Evolutionary conservation across 1,284 basidiomycete genomes (phyloP).

Genomic region (Fomes fomentarius): DNA sequence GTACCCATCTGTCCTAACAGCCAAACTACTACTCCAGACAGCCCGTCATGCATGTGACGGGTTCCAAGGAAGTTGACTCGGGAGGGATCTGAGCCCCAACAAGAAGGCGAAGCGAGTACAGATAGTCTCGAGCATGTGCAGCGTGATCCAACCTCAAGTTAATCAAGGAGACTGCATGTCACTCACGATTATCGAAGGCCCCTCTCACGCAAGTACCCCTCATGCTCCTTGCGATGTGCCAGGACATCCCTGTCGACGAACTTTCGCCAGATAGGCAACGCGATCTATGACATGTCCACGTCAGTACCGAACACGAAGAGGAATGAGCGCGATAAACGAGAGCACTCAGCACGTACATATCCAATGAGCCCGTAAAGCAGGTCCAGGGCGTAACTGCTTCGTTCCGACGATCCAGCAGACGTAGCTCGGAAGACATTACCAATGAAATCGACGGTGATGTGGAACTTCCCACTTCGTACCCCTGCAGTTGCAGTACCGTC

Average conservation of each 20-base stretch:
- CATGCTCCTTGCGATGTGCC: slow-evolving; percentile 4
- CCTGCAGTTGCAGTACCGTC: too few relatives aligned
- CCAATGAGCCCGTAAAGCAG: slow-evolving; percentile 47
- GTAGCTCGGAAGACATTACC: slow-evolving; percentile 71
- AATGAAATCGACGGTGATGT: slow-evolving; percentile 78
- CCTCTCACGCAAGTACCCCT: neutral
- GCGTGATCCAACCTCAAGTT: too few relatives aligned
- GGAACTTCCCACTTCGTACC: slow-evolving; percentile 71
- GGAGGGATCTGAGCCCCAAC: too few relatives aligned
- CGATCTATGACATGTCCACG: slow-evolving; percentile 45
- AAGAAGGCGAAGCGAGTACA: too few relatives aligned
- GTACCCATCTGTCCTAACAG: too few relatives aligned
- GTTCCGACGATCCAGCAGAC: slow-evolving; percentile 70
- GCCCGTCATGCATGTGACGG: too few relatives aligned
- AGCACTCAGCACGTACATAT: slow-evolving; percentile 38
- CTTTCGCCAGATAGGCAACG: slow-evolving; percentile 53
- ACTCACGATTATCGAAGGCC: neutral
- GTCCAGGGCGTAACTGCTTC: slow-evolving; percentile 65
- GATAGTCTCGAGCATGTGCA: too few relatives aligned
- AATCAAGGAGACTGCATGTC: too few relatives aligned
- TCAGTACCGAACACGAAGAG: too few relatives aligned
- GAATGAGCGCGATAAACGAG: neutral
- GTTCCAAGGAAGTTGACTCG: too few relatives aligned
- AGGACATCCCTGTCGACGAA: slow-evolving; percentile 38
- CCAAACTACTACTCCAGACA: too few relatives aligned